A percentile compares a stretch with the other conserved stretches of the same genome.
Conservation (phyloP, 768 basidiomycete genomes). For the Tricholoma sp. region DNA sequence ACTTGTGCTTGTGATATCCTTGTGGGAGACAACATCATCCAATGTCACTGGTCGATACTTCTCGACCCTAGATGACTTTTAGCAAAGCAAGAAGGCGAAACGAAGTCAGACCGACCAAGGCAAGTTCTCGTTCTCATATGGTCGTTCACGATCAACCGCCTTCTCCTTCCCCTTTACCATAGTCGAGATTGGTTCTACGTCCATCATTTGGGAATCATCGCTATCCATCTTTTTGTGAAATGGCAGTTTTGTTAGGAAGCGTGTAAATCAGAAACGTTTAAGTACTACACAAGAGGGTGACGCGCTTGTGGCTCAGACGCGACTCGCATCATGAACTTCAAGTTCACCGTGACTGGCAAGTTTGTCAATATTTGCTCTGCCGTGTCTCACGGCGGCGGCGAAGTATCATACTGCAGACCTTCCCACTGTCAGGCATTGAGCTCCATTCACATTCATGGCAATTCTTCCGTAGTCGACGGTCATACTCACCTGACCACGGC, state of each 20-base stretch:
- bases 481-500: too few species aligned
- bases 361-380: background rate
- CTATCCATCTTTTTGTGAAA: slow-evolving; percentile 40
- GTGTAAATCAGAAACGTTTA: too few species aligned
- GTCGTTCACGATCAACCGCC: slow-evolving; percentile 36
- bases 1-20: slow-evolving; percentile 95
- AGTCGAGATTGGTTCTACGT: slow-evolving; percentile 33
- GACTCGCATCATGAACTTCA: background rate
- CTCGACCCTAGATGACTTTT: slow-evolving; percentile 70
- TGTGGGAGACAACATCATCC: slow-evolving; percentile 94
- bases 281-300: too few species aligned
- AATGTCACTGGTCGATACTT: slow-evolving; percentile 92
- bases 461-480: too few species aligned
- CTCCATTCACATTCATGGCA: too few species aligned
- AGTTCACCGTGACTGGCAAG: too few species aligned
- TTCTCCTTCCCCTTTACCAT: slow-evolving; percentile 71
- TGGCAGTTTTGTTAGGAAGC: too few species aligned
- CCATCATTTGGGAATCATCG: slow-evolving; percentile 49
- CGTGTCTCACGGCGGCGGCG: too few species aligned
- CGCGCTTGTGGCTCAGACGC: too few species aligned
- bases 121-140: slow-evolving; percentile 58
- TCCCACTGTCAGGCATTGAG: too few species aligned
- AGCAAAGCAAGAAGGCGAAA: slow-evolving; percentile 4
- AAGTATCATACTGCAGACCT: too few species aligned
- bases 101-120: slow-evolving; percentile 60